Evolutionary conservation across 1,284 basidiomycete genomes (phyloP), one percentile per base, ranked within the genome.

Genomic region (Pyrrhoderma noxium): DNA sequence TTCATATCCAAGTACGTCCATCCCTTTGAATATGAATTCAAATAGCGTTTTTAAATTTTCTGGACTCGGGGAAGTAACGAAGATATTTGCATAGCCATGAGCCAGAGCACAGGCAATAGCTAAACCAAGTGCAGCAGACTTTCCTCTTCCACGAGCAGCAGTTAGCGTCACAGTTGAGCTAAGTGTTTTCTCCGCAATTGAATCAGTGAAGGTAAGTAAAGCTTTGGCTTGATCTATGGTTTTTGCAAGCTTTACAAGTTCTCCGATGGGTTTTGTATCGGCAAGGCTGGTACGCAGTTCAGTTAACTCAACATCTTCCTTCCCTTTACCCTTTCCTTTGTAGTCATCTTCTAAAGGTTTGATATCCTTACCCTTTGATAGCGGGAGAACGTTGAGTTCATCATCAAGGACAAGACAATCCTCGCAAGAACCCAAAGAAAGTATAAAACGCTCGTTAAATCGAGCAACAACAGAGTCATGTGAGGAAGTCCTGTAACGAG

Each of bases 41-140:
- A 98, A 99, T n/a, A 98, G 67, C 0, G 95, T 99, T 70, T 89
- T 93, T 69, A 99, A 73, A 68, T 99, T 99, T 68, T 98, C 95
- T 1, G 96, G 96, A 63, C 88, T 93, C 1, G 96, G 96, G 63
- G 90, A 94, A 3, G 96, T 99, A 46, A 99, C 93, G 65, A 99
- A 99, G 56, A 99, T 93, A 68, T 99, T 99, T 51, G 91, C 89
- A 67, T 99, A 99, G 16, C 93, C 93, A 63, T 97, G 90, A 0
- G 87, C 89, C 18, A 99, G 75, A 1, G 96, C 93, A 13, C 93
- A 89, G 4, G 95, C 89, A 53, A 99, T 92, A 0, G 93, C 89
- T 41, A 99, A 73, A 47, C 96, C 96, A 11, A 99, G 75, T 1
- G 95, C 91, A 3, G 96, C 95, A 19, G 93, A 96, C 69, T 99